Evolutionary conservation across 768 basidiomycete species (phyloP).

Genomic region (Pleurotus sapidus): DNA sequence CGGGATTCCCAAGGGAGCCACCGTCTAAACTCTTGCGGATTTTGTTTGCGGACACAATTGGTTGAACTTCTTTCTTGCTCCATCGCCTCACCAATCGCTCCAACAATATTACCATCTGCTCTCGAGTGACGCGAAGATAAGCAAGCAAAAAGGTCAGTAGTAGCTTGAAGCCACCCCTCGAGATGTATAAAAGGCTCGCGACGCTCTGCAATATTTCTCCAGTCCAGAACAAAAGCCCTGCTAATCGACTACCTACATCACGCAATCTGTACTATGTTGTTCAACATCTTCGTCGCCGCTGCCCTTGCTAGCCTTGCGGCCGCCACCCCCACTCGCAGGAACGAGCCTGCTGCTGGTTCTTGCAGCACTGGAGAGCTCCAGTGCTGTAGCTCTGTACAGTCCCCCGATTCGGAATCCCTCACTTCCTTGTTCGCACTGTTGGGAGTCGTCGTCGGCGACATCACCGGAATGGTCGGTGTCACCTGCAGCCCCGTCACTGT

Average conservation of each 20-base stretch:
- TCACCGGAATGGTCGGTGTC: constrained; percentile 21
- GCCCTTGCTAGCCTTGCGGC: constrained; percentile 16
- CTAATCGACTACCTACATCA: background rate
- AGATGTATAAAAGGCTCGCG: background rate
- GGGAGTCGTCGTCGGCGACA: constrained; percentile 17
- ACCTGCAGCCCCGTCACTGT: constrained; percentile 25
- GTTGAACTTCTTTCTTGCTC: background rate
- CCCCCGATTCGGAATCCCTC: background rate
- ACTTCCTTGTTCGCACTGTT: constrained; percentile 17
- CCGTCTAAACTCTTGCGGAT: no score
- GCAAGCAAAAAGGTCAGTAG: no score
- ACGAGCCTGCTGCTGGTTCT: constrained; percentile 7
- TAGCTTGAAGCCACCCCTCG: no score
- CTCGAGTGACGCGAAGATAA: no score
- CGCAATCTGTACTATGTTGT: constrained; percentile 7
- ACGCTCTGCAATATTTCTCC: background rate
- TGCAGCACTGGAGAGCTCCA: constrained; percentile 17
- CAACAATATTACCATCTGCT: background rate
- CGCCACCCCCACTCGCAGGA: constrained; percentile 14
- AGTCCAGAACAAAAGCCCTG: background rate
- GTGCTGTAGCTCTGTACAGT: constrained; percentile 15
- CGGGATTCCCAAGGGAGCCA: no score
- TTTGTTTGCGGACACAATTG: background rate
- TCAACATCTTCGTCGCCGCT: constrained; percentile 10
- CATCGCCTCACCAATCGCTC: background rate